phyloP scores from a whole-genome alignment of 768 basidiomycete genomes.

The Leccinellum rugosiceps region DNA sequence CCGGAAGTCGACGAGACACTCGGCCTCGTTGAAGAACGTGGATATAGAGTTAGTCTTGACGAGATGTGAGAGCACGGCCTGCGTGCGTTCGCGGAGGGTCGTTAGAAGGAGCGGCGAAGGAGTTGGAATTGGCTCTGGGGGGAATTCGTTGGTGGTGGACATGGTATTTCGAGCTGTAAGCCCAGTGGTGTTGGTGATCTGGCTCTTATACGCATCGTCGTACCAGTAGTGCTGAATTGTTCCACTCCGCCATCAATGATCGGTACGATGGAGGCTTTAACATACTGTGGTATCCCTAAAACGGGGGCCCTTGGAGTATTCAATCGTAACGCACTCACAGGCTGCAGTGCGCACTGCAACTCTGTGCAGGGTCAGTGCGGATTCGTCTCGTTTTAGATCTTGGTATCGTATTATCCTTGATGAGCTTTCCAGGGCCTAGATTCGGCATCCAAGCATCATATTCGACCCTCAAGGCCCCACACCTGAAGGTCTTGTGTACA shows the following conservation, averaged over 20 bases:
- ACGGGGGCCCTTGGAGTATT: too few species aligned
- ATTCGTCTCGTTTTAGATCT: too few species aligned
- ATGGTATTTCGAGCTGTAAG: neutral
- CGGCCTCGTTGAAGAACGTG: constrained; percentile 15
- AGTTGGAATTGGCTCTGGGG: constrained; percentile 12
- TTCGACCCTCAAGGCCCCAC: too few species aligned
- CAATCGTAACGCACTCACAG: too few species aligned
- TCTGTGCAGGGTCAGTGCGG: too few species aligned
- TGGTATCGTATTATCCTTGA: too few species aligned
- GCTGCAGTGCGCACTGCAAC: too few species aligned
- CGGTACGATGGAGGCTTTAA: neutral
- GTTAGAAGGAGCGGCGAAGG: constrained; percentile 13
- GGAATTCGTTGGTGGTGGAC: constrained; percentile 10
- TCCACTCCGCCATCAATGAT: too few species aligned
- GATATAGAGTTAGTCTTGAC: constrained; percentile 19
- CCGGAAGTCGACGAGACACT: constrained; percentile 14
- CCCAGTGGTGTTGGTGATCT: neutral
- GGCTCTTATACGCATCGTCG: neutral
- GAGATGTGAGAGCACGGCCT: constrained; percentile 22
- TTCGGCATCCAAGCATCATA: too few species aligned
- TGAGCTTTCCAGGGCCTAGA: too few species aligned
- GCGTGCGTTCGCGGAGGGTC: constrained; percentile 19
- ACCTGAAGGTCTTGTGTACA: too few species aligned
- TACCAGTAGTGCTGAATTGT: neutral
- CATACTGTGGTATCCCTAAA: too few species aligned